Evolutionary conservation across 805 yeast genomes (phyloP), one percentile per base, ranked within the genome.

Genomic region (Yarrowia phangngaensis): DNA sequence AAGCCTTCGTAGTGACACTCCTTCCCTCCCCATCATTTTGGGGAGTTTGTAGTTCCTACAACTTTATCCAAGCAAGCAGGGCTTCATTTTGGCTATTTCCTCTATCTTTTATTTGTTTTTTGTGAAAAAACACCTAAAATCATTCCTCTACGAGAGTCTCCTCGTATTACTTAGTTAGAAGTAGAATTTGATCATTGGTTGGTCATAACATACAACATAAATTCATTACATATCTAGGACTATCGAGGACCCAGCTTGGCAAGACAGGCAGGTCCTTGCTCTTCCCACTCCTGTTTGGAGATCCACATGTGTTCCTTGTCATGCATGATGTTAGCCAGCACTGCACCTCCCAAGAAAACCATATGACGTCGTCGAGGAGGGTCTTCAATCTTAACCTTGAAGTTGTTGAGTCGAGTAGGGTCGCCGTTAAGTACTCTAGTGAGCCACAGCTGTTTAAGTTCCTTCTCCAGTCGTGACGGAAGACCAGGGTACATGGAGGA

Each of bases 271-370:
- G 95, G 78, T 23, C 98, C 98, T 62, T 84, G 87, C 71, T 92
- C 98, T 65, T 87, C 92, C 97, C 97, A 92, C 69, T 92, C 98
- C 64, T 84, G 87, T 64, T 84, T 89, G 48, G 86, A 73, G 57
- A 92, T 78, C 98, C 98, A 92, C 95, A 92, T 85, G 62, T 89
- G 97, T 57, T 89, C 97, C 67, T 90, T 92, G 65, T 89, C 96
- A 36, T 95, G 95, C 97, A 92, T 92, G 58, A 92, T 90, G 63
- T 84, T 87, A 24, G 98, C 97, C 63, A 92, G 74, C 15, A 92
- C 97, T 4, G 97, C 97, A 60, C 98, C 98, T 58, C 98, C 98
- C 57, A 90, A 81, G 68, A 92, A 92, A 26, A 92, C 98, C 97
- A 92, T 90, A 67, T 92, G 96, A 65, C 89, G 84, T 74, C 98